These are phyloP conservation scores for Erysiphe pisi DNA, from an alignment of 2,329 filamentous ascomycete species.

Conservation along the genomic window DNA sequence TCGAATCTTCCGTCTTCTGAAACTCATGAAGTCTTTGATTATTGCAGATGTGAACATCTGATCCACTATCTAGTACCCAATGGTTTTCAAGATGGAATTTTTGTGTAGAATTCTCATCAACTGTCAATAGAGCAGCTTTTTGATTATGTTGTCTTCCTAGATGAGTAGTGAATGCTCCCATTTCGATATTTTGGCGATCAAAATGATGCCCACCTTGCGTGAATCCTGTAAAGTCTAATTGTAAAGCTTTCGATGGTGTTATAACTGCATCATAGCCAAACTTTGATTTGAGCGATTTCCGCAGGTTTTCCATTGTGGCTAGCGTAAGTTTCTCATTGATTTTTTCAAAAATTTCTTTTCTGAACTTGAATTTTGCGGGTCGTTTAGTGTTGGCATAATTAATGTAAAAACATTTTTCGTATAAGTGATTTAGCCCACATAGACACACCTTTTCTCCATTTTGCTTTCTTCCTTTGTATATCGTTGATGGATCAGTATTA, in stretches of 20 bases:
- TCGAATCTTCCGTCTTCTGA: not conserved
- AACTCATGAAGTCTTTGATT: not conserved
- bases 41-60: not conserved
- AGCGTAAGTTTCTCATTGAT: not conserved
- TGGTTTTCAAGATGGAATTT: not conserved
- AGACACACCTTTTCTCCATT: slow-evolving; percentile 12
- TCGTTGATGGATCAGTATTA: not conserved
- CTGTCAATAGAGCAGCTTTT: not conserved
- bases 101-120: not conserved
- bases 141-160: not conserved
- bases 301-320: not conserved
- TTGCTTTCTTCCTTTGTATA: not conserved
- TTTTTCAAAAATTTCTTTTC: not conserved
- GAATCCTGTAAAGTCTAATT: not conserved
- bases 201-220: not conserved
- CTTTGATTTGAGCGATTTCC: not conserved
- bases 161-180: not conserved
- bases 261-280: not conserved
- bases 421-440: not conserved
- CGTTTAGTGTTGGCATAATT: not conserved
- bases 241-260: not conserved
- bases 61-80: not conserved
- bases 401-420: not conserved
- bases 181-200: not conserved
- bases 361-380: not conserved